A percentile compares a stretch with the other conserved stretches of the same genome.
phyloP scores from a whole-genome alignment of 75 land plant genomes.

The Cunninghamia lanceolata region DNA sequence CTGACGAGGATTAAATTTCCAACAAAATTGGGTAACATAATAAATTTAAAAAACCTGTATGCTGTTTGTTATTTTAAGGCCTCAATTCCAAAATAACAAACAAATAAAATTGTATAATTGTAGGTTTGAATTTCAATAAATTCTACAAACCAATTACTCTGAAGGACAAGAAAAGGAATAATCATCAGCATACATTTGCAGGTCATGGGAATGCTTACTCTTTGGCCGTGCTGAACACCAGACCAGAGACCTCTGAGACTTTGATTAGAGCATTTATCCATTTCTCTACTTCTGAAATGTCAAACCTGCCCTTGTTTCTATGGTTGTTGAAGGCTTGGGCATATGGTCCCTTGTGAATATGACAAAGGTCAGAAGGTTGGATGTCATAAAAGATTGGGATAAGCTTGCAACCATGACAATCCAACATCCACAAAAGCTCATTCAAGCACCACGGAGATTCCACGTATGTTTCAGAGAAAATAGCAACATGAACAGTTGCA shows the following conservation, averaged over 20 bases:
- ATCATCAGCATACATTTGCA: no score
- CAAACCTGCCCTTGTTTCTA: neutral
- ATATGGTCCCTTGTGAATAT: neutral
- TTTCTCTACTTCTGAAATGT: neutral
- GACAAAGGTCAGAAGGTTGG: no score
- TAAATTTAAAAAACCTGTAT: no score
- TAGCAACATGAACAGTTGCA: no score
- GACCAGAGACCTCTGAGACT: neutral
- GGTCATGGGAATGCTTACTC: neutral
- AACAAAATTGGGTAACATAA: no score
- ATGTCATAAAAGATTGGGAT: neutral
- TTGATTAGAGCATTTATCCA: neutral
- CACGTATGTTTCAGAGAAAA: neutral
- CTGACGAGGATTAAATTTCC: no score
- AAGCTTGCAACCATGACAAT: neutral
- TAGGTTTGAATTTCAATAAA: no score
- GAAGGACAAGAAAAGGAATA: no score
- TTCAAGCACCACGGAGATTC: neutral
- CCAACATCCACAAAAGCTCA: neutral
- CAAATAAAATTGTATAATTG: no score
- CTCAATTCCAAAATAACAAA: no score
- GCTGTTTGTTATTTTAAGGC: no score
- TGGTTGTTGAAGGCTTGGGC: neutral
- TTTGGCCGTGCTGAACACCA: neutral
- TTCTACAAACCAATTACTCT: no score